A percentile compares a stretch with the other conserved stretches of the same genome.
These are phyloP conservation scores for Sequoia sempervirens DNA, from an alignment of 75 land plant genomes.

Conservation along the genomic window DNA sequence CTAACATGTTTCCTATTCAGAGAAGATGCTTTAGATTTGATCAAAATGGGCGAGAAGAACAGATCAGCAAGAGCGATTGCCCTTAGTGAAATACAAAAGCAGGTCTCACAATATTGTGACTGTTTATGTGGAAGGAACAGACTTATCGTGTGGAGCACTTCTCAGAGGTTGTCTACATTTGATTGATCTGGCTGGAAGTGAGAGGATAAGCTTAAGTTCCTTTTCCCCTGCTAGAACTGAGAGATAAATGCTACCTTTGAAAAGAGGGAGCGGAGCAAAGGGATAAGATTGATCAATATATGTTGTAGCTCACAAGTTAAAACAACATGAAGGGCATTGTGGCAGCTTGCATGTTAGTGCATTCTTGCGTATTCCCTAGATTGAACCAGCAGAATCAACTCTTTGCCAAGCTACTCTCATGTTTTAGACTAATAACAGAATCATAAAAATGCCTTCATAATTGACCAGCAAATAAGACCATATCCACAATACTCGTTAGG, in stretches of 20 bases:
- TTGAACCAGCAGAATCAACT: background rate
- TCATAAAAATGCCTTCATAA: no score
- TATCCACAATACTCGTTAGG: no score
- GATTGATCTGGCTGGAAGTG: conserved; percentile 98
- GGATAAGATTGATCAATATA: background rate
- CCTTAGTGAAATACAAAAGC: conserved; percentile 88
- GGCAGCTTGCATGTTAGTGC: background rate
- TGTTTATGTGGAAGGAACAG: conserved; percentile 84
- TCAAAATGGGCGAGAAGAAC: conserved; percentile 82
- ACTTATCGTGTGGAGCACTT: conserved; percentile 57
- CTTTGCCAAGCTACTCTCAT: background rate
- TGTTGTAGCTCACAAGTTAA: background rate
- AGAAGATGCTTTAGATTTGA: conserved; percentile 75
- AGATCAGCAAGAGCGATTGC: conserved; percentile 92
- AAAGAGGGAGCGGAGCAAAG: background rate
- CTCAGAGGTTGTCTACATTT: conserved; percentile 84
- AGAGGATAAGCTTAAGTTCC: conserved; percentile 49
- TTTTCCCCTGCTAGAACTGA: background rate
- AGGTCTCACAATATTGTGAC: conserved; percentile 96
- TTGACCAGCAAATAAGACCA: no score
- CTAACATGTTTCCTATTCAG: conserved; percentile 83
- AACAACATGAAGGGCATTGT: background rate
- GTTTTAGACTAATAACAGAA: no score
- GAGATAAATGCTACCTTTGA: background rate
- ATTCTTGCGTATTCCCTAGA: background rate